Base-by-base conservation (phyloP, 345 rosid genomes). In the Linum usitatissimum region DNA sequence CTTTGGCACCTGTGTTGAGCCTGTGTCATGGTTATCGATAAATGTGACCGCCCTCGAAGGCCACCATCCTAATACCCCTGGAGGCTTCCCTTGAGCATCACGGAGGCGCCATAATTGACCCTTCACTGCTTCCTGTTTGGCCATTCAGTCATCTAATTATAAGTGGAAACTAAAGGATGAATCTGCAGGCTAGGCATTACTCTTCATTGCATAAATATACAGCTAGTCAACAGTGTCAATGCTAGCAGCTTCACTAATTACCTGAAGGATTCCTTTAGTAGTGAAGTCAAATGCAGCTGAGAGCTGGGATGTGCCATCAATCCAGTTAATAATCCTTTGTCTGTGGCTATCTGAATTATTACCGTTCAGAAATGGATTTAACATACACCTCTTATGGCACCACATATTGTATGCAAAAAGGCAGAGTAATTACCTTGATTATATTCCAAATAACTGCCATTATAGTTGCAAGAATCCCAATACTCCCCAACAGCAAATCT, bases 21-120 rank as follows among this genome's bases (percentile, higher is more conserved):
- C 96, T 60, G 96, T 91, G 67, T 88, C 95, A 62, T 91, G 98
- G 73, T 88, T 91, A 68, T 91, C 98, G 20, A 91, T 77, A 72
- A 88, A 86, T 5, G 98, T 86, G 58, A 85, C 90, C 34, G 95
- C 79, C 80, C 96, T 86, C 19, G 92, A 91, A 63, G 96, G 89
- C 98, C 98, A 91, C 98, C 86, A 85, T 68, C 95, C 98, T 81
- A 91, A 75, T 66, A 88, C 86, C 59, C 96, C 95, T 0, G 96
- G 91, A 53, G 95, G 96, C 80, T 91, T 91, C 66, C 95, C 96
- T 70, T 82, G 83, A 1, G 86, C 59, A 65, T 91, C 96, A 68
- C 85, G 70, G 68, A 91, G 78, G 65, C 89, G 90, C 98, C 98
- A 80, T 38, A 73, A 77, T 75, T 85, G 89, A 60, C 95, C 95